Conservation (phyloP, 2,329 filamentous ascomycete species). For the Stagonosporopsis cucurbitacearum region DNA sequence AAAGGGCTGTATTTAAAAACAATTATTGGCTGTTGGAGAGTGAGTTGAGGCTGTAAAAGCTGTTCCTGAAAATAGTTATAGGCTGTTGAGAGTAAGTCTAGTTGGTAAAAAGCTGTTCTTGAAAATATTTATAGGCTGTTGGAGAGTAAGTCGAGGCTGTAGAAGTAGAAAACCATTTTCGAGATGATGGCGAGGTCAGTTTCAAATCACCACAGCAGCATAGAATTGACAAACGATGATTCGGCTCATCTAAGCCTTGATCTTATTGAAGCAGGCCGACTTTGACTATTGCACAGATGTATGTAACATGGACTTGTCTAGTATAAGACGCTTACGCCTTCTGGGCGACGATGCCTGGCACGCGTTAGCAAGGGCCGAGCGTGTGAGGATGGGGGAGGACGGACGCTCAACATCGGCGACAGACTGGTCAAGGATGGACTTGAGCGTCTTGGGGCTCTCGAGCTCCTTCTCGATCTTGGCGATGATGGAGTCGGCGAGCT, state of each 20-base stretch:
- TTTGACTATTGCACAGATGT: conserved; percentile 52
- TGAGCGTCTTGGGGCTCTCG: conserved; percentile 94
- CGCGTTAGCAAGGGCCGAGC: conserved; percentile 24
- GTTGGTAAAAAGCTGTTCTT: too few species aligned
- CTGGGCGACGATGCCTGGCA: conserved; percentile 47
- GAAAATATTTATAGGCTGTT: too few species aligned
- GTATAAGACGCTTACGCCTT: conserved; percentile 46
- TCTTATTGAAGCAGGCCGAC: conserved; percentile 47
- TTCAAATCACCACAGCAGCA: too few species aligned
- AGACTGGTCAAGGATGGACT: conserved; percentile 98
- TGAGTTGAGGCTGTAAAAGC: too few species aligned
- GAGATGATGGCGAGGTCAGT: not conserved
- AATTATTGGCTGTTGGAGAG: too few species aligned
- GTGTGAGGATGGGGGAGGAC: conserved; percentile 35
- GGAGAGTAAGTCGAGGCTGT: conserved; percentile 25
- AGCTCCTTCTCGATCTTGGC: conserved; percentile 99
- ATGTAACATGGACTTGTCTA: conserved; percentile 48
- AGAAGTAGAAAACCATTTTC: not conserved
- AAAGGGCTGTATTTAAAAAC: too few species aligned
- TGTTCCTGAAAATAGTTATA: too few species aligned
- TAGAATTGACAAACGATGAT: conserved; percentile 15
- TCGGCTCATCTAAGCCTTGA: conserved; percentile 36
- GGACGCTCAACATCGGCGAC: conserved; percentile 94
- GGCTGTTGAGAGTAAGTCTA: too few species aligned
- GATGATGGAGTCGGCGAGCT: conserved; percentile 91